Evolutionary conservation across 2,329 filamentous ascomycete genomes (phyloP).

Genomic region (Myriangium duriaei): DNA sequence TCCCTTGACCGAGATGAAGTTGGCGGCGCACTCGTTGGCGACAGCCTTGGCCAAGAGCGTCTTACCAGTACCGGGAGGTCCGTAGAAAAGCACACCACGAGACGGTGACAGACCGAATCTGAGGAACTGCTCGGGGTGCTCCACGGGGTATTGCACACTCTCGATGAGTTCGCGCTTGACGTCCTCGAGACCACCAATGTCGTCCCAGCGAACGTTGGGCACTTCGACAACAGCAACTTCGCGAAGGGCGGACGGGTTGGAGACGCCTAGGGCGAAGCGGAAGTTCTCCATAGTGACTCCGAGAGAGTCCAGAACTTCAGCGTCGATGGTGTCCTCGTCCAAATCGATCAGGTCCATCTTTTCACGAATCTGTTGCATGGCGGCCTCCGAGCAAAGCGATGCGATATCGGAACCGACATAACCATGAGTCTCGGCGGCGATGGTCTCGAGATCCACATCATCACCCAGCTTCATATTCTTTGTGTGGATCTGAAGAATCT

Average conservation of each 20-base stretch:
- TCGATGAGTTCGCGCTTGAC: slow-evolving; percentile 99
- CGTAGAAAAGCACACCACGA: slow-evolving; percentile 96
- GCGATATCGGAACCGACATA: slow-evolving; percentile 98
- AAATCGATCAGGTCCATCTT: slow-evolving; percentile 99
- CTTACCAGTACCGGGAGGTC: slow-evolving; percentile 99
- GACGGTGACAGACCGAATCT: slow-evolving; percentile 98
- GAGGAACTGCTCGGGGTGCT: slow-evolving; percentile 99
- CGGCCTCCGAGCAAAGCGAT: slow-evolving; percentile 94
- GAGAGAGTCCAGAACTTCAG: slow-evolving; percentile 93
- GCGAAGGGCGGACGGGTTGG: slow-evolving; percentile 95
- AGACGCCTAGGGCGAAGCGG: slow-evolving; percentile 93
- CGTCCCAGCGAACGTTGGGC: slow-evolving; percentile 98
- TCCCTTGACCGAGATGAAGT: slow-evolving; percentile 99
- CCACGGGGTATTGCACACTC: slow-evolving; percentile 96
- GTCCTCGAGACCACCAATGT: slow-evolving; percentile 93
- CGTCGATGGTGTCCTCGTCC: slow-evolving; percentile 97
- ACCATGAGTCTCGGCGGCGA: slow-evolving; percentile 94
- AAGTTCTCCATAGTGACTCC: slow-evolving; percentile 99
- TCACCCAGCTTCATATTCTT: slow-evolving; percentile 99
- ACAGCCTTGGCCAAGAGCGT: slow-evolving; percentile 98
- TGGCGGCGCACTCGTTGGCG: slow-evolving; percentile 97
- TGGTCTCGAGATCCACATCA: slow-evolving; percentile 92
- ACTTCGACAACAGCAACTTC: slow-evolving; percentile 99
- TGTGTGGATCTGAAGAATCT: slow-evolving; percentile 98
- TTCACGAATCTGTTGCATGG: slow-evolving; percentile 99